Evolutionary conservation across 2,329 filamentous ascomycete genomes (phyloP).

Genomic region (Penicillium sp.): DNA sequence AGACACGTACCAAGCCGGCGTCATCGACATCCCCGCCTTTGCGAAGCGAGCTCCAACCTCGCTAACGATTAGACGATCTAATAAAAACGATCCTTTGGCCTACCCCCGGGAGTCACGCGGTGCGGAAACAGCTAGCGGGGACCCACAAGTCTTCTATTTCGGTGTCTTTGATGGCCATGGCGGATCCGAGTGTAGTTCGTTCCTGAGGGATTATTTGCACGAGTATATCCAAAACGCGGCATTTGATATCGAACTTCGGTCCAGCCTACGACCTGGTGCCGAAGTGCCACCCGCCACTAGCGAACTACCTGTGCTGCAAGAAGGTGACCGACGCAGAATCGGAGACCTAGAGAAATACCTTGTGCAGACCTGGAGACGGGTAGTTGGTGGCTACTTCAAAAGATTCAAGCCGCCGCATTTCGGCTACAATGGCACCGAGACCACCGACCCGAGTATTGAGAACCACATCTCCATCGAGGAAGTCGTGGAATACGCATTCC

Average conservation of each 20-base stretch:
- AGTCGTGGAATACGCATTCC: constrained; percentile 84
- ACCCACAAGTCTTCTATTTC: constrained; percentile 97
- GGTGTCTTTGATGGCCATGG: constrained; percentile 95
- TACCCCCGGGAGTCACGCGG: constrained; percentile 58
- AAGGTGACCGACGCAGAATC: constrained; percentile 60
- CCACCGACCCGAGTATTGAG: constrained; percentile 29
- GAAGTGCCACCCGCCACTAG: constrained; percentile 19
- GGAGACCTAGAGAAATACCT: constrained; percentile 68
- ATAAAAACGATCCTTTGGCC: constrained; percentile 28
- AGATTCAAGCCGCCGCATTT: constrained; percentile 85
- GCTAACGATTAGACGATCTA: constrained; percentile 45
- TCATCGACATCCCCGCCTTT: constrained; percentile 89
- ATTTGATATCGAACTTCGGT: constrained; percentile 71
- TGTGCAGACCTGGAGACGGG: constrained; percentile 73
- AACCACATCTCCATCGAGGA: constrained; percentile 46
- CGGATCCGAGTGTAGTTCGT: constrained; percentile 82
- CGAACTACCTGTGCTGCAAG: constrained; percentile 51
- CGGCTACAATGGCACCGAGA: constrained; percentile 43
- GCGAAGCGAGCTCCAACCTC: constrained; percentile 75
- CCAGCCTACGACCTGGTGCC: constrained; percentile 60
- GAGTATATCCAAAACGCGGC: constrained; percentile 84
- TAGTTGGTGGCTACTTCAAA: constrained; percentile 91
- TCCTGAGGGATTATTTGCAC: constrained; percentile 80
- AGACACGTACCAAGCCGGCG: constrained; percentile 90
- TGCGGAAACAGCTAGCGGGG: constrained; percentile 76